Evolutionary conservation across 1,139 yeast genomes (phyloP).

Genomic region (Pichia sp.): DNA sequence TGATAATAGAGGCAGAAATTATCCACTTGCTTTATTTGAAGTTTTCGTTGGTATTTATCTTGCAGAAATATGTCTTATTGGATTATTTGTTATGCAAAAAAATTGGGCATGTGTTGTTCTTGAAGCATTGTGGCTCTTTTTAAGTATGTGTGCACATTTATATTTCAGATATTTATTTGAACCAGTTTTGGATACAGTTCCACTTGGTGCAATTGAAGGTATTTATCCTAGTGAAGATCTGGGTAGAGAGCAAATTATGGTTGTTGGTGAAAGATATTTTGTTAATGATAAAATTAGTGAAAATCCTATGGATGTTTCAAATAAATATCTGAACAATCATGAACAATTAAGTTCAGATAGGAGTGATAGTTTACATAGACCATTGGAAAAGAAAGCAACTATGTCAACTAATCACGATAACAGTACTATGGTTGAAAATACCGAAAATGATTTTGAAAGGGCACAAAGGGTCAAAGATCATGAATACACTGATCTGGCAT

Average conservation of each 20-base stretch:
- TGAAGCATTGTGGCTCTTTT: slow-evolving; percentile 57
- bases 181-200: slow-evolving; percentile 60
- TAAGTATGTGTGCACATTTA: slow-evolving; percentile 63
- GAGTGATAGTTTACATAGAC: neutral
- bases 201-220: slow-evolving; percentile 60
- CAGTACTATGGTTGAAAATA: neutral
- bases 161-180: slow-evolving; percentile 53
- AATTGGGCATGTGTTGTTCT: slow-evolving; percentile 92
- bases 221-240: slow-evolving; percentile 53
- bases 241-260: slow-evolving; percentile 52
- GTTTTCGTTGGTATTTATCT: slow-evolving; percentile 82
- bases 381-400: slow-evolving; percentile 3
- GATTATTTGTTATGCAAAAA: slow-evolving; percentile 82
- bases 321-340: too few relatives aligned
- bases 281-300: slow-evolving; percentile 12
- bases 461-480: neutral
- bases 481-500: slow-evolving; percentile 6
- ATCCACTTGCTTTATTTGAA: slow-evolving; percentile 84
- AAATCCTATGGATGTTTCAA: too few relatives aligned
- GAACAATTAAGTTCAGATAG: slow-evolving; percentile 1
- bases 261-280: slow-evolving; percentile 40
- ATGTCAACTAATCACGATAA: neutral
- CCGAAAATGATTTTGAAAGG: slow-evolving; percentile 3
- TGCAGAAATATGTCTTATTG: slow-evolving; percentile 80
- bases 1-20: slow-evolving; percentile 79